A percentile compares a stretch with the other conserved stretches of the same genome.
phyloP scores from a whole-genome alignment of 2,329 filamentous ascomycete genomes.

The Fusarium continuum region DNA sequence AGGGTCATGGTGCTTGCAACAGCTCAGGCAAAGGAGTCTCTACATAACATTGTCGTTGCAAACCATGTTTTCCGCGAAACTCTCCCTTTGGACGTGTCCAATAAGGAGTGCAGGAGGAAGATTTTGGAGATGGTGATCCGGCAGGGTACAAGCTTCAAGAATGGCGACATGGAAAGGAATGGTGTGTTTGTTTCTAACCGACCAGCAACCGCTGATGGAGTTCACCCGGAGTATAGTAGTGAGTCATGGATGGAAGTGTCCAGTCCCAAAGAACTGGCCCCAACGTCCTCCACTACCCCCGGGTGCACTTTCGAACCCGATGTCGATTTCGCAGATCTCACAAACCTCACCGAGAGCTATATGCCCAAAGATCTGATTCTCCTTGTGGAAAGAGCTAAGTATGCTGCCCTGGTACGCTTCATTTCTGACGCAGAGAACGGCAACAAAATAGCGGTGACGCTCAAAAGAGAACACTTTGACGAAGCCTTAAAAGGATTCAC shows the following conservation, averaged over 20 bases:
- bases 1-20: too few relatives aligned
- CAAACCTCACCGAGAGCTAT: neutral
- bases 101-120: too few relatives aligned
- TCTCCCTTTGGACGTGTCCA: neutral
- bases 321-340: neutral
- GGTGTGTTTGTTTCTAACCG: too few relatives aligned
- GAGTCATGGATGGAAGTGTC: too few relatives aligned
- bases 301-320: neutral
- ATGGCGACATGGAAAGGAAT: too few relatives aligned
- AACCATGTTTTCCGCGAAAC: slow-evolving; percentile 2
- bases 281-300: neutral
- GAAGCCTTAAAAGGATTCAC: slow-evolving; percentile 91
- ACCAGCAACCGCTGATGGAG: too few relatives aligned
- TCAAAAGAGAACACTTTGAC: slow-evolving; percentile 69
- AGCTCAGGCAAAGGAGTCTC: neutral
- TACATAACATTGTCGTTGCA: neutral
- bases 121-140: neutral
- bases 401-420: neutral
- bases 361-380: too few relatives aligned
- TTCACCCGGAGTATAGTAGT: too few relatives aligned
- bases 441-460: neutral
- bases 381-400: neutral
- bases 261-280: too few relatives aligned
- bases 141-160: neutral
- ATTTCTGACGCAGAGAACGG: neutral